Evolutionary conservation across 352 stramenopile genomes (phyloP), one percentile per base, ranked within the genome.

Genomic region (Pythium scleroteichum): DNA sequence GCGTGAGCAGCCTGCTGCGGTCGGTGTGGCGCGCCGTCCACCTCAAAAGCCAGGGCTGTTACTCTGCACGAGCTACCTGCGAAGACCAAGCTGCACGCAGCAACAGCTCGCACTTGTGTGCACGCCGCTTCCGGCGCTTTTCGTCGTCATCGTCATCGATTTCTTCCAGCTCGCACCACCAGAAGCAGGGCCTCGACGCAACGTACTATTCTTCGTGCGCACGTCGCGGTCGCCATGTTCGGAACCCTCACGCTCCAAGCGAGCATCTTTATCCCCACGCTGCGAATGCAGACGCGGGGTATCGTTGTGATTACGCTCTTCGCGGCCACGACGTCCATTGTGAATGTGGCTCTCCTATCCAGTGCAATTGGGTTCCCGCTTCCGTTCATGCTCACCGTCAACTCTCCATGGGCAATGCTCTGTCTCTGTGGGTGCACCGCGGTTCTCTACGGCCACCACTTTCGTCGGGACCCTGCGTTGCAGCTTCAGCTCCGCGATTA

Each of bases 301-400:
- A 44, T 72, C 12, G 3, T 47, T 5, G 13, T 52, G 20, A 63
- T 41, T 10, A 52, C 51, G 2, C 20, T 66, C 1, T 38, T 71
- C 17, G 49, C 53, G 8, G 53, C 50, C 1, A 24, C 42, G 4
- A 42, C 62, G 0, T 56, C 32, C 7, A 49, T 33, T 2, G 13
- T 41, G 17, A 40, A 59, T 2, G n/a, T 66, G 19, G 67, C 69
- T 29, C 26, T 16, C 2, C 10, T 73, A 4, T 62, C 64, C 0
- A 9, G 63, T 12, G 9, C 17, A 0, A 66, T 82, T 29, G 74
- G 74, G 0, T 79, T 73, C 47, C 71, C 71, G 3, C 40, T 79
- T 12, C 71, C 71, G 1, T 79, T 82, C 50, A 64, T 52, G 17
- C 67, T 82, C 12, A 59, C 72, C 16, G 56, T 68, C 2, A 42